Base-by-base conservation (phyloP, 768 basidiomycete genomes). In the Tulasnella sp. region DNA sequence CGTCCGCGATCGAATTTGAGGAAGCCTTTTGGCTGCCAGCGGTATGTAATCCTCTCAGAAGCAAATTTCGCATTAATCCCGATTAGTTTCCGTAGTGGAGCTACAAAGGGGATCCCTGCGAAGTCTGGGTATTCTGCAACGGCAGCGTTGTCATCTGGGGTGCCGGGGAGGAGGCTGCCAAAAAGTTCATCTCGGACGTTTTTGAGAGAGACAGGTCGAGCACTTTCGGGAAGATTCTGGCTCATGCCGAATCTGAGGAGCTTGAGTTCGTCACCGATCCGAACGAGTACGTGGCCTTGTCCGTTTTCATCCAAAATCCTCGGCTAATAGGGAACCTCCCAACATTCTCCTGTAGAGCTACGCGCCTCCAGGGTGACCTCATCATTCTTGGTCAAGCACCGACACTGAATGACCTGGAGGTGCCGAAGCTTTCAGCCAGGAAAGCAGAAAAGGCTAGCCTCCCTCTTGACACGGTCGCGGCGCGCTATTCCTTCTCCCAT, bases 131-230 rank as follows among this genome's bases (percentile, higher is more conserved):
- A 14, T 97, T 97, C 78, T 84, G 86, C 22, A 94, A 92, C 75
- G 94, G 94, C 2, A 91, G 87, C 75, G 89, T 94, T 72, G 95
- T 97, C 6, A 93, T 89, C 76, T 97, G 94, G 94, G 94, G 93
- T 5, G 80, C 95, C 69, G 86, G 83, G 16, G 92, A 95, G 79
- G 83, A 84, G 9, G 91, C 91, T 42, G 94, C 90, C 1, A 83
- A 82, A 73, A 81, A 80, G 63, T 95, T 95, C 78, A 85, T 87
- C 29, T 78, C 80, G 32, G 84, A 91, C 67, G 83, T 94, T 36
- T 80, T 81, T 19, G 80, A 80, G 42, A 83, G 81, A 29, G 83
- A 83, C 1, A 79, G 83, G 0, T 84, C 83, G 1, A 85, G 88
- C 34, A 88, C 93, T 78, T 82, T 94, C 9, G 86, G 84, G 3